phyloP scores from a whole-genome alignment of 331 rosid species.

The Erythrophleum ivorense region DNA sequence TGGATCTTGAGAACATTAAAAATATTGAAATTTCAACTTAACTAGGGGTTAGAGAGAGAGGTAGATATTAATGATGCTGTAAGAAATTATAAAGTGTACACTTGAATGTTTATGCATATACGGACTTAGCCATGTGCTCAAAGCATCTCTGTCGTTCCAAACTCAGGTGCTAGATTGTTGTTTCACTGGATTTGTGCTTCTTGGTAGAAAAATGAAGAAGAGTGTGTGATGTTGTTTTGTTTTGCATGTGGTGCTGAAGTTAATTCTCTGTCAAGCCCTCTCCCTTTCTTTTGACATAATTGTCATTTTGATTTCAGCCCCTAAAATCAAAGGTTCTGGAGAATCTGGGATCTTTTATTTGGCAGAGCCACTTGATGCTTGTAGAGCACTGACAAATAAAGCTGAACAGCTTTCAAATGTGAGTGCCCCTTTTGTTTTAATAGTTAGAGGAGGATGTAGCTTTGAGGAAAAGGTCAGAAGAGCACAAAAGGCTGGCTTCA shows the following conservation, averaged over 20 bases:
- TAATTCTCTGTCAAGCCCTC: too few relatives aligned
- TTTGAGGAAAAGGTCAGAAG: slow-evolving; percentile 91
- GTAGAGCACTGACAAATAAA: slow-evolving; percentile 66
- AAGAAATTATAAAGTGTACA: slow-evolving; percentile 18
- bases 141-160: slow-evolving; percentile 8
- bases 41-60: slow-evolving; percentile 1
- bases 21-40: slow-evolving; percentile 31
- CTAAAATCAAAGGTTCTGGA: slow-evolving; percentile 71
- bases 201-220: background rate
- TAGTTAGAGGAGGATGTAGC: slow-evolving; percentile 89
- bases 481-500: slow-evolving; percentile 88
- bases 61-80: background rate
- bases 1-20: background rate
- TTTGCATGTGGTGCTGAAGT: background rate
- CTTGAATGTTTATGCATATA: slow-evolving; percentile 25
- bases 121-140: slow-evolving; percentile 13
- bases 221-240: slow-evolving; percentile 32
- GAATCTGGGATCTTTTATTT: slow-evolving; percentile 67
- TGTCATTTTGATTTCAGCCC: slow-evolving; percentile 70
- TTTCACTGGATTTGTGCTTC: slow-evolving; percentile 19
- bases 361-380: slow-evolving; percentile 91
- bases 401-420: slow-evolving; percentile 47
- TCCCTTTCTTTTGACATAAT: too few relatives aligned
- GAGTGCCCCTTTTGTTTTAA: slow-evolving; percentile 70
- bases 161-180: too few relatives aligned